Evolutionary conservation across 768 basidiomycete genomes (phyloP), one percentile per base, ranked within the genome.

Genomic region (Calocera cornea): DNA sequence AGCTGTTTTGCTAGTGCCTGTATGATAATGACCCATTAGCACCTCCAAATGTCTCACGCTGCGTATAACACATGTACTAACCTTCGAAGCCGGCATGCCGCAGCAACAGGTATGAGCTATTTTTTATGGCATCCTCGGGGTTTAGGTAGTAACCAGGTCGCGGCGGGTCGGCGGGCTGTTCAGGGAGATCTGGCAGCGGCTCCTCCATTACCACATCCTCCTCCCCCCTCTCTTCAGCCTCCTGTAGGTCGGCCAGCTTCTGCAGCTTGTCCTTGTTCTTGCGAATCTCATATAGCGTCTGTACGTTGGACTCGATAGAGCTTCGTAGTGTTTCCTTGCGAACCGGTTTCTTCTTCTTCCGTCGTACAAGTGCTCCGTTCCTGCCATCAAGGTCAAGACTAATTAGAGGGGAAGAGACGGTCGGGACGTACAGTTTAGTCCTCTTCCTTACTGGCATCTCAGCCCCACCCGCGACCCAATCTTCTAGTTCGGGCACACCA

Each of bases 61-160:
- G 44, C 5, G 19, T 3, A 36, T 34, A 2, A 36, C 34, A 34
- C 41, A 24, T 47, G 17, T 67, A 77, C 86, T 67, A 67, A 89
- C 93, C 91, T 81, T 97, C 95, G 73, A 97, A 97, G 1, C 94
- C 94, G 63, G 83, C 81, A 79, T 97, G 95, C 71, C 95, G 92
- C 72, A 97, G 73, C 64, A 95, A 81, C 78, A 90, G 66, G 22
- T 54, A 44, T 49, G 50, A 67, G 24, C 54, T 64, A 17, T 34
- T 49, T 31, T 66, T 54, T 2, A 69, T 44, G 7, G 27, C 38
- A 19, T n/a, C 47, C 33, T 70, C 67, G 38, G 44, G 34, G 31
- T 47, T 33, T 27, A 67, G 22, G 12, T 40, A 33, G 31, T 60
- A 60, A 31, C 60, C 11, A 65, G 44, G 54, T 49, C 49, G 19